Evolutionary conservation across 1,284 basidiomycete species (phyloP), one percentile per base, ranked within the genome.

Genomic region (Kwoniella shivajii): DNA sequence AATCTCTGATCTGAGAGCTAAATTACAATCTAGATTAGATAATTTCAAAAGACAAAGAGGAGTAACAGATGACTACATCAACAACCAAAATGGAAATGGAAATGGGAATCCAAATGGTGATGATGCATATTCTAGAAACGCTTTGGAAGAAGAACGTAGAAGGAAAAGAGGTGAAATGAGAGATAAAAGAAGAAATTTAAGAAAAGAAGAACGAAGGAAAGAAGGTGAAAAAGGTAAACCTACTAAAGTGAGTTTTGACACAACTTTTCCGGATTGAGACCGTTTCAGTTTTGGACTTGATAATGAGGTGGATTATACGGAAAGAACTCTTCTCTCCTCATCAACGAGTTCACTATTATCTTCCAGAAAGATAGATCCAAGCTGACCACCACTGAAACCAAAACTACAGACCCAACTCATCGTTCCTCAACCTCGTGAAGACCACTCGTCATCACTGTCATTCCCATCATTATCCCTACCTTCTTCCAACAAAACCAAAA

Each of bases 171-270:
- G 88, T 1, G 85, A 87, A 37, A 83, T 95, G 81, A 82, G 92
- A 27, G 92, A 95, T 73, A 83, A 86, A 57, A 80, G 92, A 64
- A 77, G 92, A 72, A 88, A 88, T 71, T 88, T 90, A 80, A 88
- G 89, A 22, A 88, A 83, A 73, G 91, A 92, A 78, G 88, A 88
- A 77, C 86, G 86, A 59, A 82, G 80, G 74, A 80, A 81, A 54
- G 79, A 71, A 68, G 65, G 76, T 22, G 63, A 69, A 27, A 71
- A 58, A 18, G 71, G 66, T 16, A 61, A 54, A 27, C 38, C 50
- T 38, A 76, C 71, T 26, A 77, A 78, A 68, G 75, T 74, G 54
- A 42, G 69, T 56, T 13, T 4, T 30, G 20, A 29, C 44, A 31
- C n/a, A n/a, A n/a, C n/a, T n/a, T n/a, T n/a, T n/a, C n/a, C n/a